Conservation (phyloP, 495 filamentous ascomycete species). For the Evansstolkia leycettana region DNA sequence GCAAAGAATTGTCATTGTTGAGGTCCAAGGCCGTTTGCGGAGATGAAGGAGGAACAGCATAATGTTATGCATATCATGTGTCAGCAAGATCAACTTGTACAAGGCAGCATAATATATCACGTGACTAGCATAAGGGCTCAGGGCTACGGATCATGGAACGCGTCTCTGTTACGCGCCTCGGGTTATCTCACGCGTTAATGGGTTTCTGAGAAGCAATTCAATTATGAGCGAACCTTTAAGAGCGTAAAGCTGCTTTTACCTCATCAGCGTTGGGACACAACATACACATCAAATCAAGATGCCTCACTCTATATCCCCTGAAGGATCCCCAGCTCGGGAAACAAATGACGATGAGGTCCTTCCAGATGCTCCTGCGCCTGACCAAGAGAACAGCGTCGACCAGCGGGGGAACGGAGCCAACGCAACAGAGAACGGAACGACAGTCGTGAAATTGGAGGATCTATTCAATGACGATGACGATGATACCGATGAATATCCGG, state of each 20-base stretch:
- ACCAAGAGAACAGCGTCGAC: constrained; percentile 8
- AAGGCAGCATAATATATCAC: no score
- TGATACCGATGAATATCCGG: constrained; percentile 63
- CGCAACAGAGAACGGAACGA: constrained; percentile 13
- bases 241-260: no score
- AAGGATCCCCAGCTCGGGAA: constrained; percentile 12
- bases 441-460: constrained; percentile 62
- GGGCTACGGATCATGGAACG: constrained; percentile 3
- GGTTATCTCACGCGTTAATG: constrained; percentile 12
- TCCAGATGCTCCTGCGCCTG: constrained; percentile 24
- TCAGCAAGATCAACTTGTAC: no score
- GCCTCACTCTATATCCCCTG: constrained; percentile 41
- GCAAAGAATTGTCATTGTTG: no score
- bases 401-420: constrained; percentile 9
- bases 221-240: no score
- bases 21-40: constrained; percentile 13
- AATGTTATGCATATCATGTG: no score
- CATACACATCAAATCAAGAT: constrained; percentile 16
- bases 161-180: constrained; percentile 5
- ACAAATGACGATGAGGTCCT: constrained; percentile 24
- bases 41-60: no score
- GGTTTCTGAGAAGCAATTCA: constrained; percentile 2
- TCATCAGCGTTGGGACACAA: not conserved
- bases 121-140: no score
- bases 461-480: constrained; percentile 69